Conservation (phyloP, 345 rosid species). For the Rhizophora apiculata region DNA sequence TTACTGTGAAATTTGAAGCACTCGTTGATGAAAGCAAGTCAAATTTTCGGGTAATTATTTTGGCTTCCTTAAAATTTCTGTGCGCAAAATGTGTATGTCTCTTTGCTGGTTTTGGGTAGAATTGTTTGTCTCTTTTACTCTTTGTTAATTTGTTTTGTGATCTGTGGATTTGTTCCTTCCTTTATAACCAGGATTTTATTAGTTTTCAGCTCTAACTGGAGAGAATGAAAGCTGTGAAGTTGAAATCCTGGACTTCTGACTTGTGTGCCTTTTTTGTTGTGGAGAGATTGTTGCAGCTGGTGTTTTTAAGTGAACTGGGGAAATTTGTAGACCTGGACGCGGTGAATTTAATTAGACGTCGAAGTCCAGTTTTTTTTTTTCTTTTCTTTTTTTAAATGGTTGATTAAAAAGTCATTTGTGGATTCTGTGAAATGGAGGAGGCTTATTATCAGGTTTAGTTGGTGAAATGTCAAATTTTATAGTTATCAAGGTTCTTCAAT, state of each 20-base stretch:
- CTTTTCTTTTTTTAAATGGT: neutral
- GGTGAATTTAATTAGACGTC: neutral
- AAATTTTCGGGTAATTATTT: slow-evolving; percentile 57
- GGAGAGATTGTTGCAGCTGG: neutral
- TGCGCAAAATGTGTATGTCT: neutral
- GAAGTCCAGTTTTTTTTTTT: neutral
- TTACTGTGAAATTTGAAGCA: slow-evolving; percentile 22
- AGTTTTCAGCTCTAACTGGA: neutral
- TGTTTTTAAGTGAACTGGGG: neutral
- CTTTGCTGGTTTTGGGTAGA: neutral
- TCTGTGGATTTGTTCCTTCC: neutral
- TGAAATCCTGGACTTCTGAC: neutral
- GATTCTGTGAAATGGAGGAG: neutral
- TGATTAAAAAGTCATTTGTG: neutral
- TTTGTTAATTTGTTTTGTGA: neutral
- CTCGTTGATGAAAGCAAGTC: slow-evolving; percentile 69
- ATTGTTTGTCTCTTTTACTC: neutral
- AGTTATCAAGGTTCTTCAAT: neutral
- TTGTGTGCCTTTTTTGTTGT: neutral
- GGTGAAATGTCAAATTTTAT: neutral
- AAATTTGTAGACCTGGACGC: slow-evolving; percentile 9
- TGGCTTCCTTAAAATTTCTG: neutral
- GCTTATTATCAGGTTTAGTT: neutral
- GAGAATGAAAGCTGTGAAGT: neutral
- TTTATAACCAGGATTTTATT: neutral